Percentiles rank a stretch among this genome's conserved stretches.
These are phyloP conservation scores for Calendula officinalis DNA, from an alignment of 129 eudicot genomes.

Conservation along the genomic window DNA sequence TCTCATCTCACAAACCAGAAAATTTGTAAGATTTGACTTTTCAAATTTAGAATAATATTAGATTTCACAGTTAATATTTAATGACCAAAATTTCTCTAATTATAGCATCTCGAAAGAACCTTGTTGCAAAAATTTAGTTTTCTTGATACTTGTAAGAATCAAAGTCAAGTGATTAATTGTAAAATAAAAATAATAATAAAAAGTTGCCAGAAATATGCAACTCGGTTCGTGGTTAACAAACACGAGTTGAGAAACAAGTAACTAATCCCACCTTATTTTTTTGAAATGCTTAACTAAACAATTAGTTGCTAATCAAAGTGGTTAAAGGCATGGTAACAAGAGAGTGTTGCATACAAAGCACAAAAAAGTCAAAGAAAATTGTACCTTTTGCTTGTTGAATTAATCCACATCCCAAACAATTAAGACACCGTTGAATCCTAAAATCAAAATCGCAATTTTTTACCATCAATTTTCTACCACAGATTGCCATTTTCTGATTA, in stretches of 20 bases:
- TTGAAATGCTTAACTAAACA: too few species aligned
- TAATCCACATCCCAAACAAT: slow-evolving; percentile 81
- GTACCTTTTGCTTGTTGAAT: slow-evolving; percentile 29
- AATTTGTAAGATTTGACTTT: slow-evolving; percentile 10
- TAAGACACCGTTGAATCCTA: slow-evolving; percentile 88
- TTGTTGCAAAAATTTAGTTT: background rate
- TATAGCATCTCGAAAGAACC: background rate
- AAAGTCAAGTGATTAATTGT: background rate
- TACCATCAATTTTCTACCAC: background rate
- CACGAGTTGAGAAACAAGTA: too few species aligned
- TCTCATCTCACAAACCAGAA: background rate
- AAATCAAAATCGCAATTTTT: slow-evolving; percentile 16
- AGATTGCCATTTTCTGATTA: background rate
- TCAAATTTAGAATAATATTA: background rate
- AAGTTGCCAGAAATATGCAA: too few species aligned
- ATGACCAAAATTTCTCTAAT: background rate
- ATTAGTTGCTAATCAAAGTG: too few species aligned
- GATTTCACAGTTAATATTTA: background rate
- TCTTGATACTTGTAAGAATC: background rate
- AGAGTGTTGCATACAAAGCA: background rate
- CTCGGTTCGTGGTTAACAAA: too few species aligned
- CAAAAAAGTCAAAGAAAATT: background rate
- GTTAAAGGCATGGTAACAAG: too few species aligned
- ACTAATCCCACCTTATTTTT: too few species aligned
- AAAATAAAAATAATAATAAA: too few species aligned